Base-by-base conservation (phyloP, 106 monocot species). In the Narthecium ossifragum region DNA sequence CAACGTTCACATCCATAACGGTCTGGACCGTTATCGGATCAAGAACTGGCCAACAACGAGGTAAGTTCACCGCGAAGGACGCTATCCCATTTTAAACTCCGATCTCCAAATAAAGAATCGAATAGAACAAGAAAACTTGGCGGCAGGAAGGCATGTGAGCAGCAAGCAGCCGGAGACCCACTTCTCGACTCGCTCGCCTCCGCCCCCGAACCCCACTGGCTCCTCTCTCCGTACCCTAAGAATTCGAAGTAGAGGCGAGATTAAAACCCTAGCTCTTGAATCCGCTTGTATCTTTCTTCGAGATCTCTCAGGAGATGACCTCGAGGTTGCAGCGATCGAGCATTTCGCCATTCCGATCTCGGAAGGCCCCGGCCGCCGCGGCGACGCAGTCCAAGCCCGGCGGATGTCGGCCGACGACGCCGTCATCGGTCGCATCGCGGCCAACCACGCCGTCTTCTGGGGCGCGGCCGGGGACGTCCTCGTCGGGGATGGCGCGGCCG, bases 301-400 rank as follows among this genome's bases (percentile, higher is more conserved):
- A 26, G 25, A 25, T 24, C 24, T n/a, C 55, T 14, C 57, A 6
- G 20, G 55, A 32, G 48, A 76, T 76, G 86, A 60, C 86, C 25
- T 72, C 78, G 32, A 74, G 53, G 38, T 51, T 77, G 22, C 69
- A 74, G 65, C 70, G 90, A 21, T 81, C 94, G 70, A 96, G 86
- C 76, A 78, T 86, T 57, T 96, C 94, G 25, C 94, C 94, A 1
- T 90, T 86, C 73, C 83, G 90, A 50, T 96, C 83, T 18, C 57
- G 83, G 39, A 69, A 63, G 40, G 17, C 61, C 1, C 29, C 74
- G 4, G 13, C 76, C 32, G 30, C 73, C 18, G 27, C 61, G 10
- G 53, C 71, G 14, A 22, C 66, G 9, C 45, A 51, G 4, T 17
- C 72, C 23, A 68, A 68, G 59, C 50, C 69, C 14, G 75, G 70